These are phyloP conservation scores for Discostella pseudostelligera DNA, from an alignment of 108 stramenopile genomes.

Conservation along the genomic window DNA sequence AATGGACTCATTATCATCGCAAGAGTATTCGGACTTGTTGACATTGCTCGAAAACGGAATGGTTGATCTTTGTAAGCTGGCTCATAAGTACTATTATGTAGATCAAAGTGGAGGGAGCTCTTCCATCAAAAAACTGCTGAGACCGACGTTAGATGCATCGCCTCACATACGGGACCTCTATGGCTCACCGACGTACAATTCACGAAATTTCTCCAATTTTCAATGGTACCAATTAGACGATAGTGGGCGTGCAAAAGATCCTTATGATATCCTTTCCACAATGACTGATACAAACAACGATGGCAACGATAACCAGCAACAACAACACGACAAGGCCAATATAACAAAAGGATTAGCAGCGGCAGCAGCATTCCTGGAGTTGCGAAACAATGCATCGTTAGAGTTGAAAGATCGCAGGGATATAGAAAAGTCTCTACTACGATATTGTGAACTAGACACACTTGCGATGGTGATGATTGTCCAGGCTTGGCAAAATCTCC, in stretches of 20 bases:
- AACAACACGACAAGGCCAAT: conserved; percentile 13
- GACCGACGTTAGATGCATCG: conserved; percentile 48
- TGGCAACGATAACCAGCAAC: not conserved
- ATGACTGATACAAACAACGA: not conserved
- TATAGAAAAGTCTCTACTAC: conserved; percentile 41
- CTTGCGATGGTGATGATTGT: conserved; percentile 60
- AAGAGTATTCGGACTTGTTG: conserved; percentile 26
- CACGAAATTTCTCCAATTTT: conserved; percentile 44
- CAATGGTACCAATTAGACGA: conserved; percentile 52
- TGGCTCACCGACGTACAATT: conserved; percentile 42
- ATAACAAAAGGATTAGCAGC: conserved; percentile 43
- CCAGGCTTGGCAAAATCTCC: conserved; percentile 53
- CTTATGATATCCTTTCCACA: conserved; percentile 45
- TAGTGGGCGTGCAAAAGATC: conserved; percentile 26
- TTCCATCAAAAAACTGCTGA: conserved; percentile 48
- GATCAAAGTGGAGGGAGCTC: conserved; percentile 54
- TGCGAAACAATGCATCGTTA: conserved; percentile 26
- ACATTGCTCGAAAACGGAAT: conserved; percentile 43
- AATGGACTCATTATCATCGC: conserved; percentile 27
- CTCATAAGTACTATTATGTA: conserved; percentile 47
- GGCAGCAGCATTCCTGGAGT: conserved; percentile 37
- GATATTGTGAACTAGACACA: conserved; percentile 59
- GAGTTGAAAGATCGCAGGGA: conserved; percentile 9
- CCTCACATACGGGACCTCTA: conserved; percentile 28
- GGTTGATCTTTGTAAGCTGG: conserved; percentile 48